Evolutionary conservation across 2,329 filamentous ascomycete species (phyloP).

Genomic region (Cryphonectria parasitica): DNA sequence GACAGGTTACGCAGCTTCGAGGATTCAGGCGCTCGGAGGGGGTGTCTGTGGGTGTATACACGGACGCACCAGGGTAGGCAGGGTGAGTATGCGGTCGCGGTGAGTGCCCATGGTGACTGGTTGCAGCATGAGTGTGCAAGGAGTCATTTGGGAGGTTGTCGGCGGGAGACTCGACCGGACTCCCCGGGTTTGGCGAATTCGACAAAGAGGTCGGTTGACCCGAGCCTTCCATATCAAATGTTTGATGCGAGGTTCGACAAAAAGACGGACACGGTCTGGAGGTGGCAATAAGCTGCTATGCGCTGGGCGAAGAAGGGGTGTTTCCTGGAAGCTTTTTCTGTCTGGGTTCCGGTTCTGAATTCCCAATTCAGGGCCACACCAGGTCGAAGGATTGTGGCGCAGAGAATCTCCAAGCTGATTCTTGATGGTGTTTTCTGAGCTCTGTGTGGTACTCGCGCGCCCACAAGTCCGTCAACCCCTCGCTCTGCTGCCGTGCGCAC

Average conservation of each 20-base stretch:
- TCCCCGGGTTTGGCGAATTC: slow-evolving; percentile 28
- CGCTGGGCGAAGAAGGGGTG: not conserved
- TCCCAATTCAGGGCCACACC: not conserved
- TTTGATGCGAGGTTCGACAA: not conserved
- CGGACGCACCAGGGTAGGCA: slow-evolving; percentile 34
- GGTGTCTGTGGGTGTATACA: slow-evolving; percentile 34
- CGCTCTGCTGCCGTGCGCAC: not conserved
- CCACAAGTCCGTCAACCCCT: not conserved
- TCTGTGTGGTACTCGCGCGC: not conserved
- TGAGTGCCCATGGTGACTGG: slow-evolving; percentile 24
- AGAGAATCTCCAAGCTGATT: not conserved
- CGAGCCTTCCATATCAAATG: slow-evolving; percentile 21
- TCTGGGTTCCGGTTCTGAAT: not conserved
- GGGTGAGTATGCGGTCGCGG: slow-evolving; percentile 31
- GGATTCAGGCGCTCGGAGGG: slow-evolving; percentile 34
- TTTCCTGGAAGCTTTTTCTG: not conserved
- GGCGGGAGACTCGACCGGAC: slow-evolving; percentile 39
- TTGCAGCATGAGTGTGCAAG: slow-evolving; percentile 20
- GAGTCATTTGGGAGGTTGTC: slow-evolving; percentile 28
- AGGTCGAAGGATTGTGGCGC: not conserved
- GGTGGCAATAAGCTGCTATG: not conserved
- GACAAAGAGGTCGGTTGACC: slow-evolving; percentile 23
- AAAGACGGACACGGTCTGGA: not conserved
- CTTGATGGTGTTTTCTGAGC: not conserved
- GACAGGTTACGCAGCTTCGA: slow-evolving; percentile 33